These are phyloP conservation scores for Tulasnella calospora DNA, from an alignment of 768 basidiomycete genomes.

Conservation along the genomic window DNA sequence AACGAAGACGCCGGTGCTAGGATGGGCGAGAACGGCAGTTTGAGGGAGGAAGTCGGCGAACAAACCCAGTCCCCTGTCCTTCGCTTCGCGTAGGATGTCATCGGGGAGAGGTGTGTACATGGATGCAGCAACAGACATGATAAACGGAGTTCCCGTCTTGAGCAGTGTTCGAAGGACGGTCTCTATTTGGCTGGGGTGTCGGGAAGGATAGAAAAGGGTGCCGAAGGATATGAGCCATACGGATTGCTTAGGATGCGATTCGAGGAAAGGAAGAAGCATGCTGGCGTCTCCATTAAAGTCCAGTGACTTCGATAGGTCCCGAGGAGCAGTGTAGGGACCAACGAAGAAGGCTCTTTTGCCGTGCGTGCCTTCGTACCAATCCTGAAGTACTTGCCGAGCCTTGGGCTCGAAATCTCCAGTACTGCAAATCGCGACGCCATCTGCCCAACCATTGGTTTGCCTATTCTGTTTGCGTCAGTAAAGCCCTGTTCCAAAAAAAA, in stretches of 20 bases:
- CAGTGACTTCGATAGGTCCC: not conserved
- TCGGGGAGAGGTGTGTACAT: not conserved
- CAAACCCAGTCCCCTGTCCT: not conserved
- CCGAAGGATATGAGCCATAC: slow-evolving; percentile 15
- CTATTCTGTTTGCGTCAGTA: not conserved
- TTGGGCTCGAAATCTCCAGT: slow-evolving; percentile 4
- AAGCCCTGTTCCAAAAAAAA: not conserved
- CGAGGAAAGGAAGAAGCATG: slow-evolving; percentile 5
- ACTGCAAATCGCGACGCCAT: not conserved
- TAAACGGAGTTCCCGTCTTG: slow-evolving; percentile 9
- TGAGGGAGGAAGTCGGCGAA: slow-evolving; percentile 12
- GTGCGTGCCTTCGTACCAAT: slow-evolving; percentile 13
- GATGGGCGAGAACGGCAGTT: slow-evolving; percentile 5
- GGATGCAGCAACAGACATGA: not conserved
- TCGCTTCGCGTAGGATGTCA: not conserved
- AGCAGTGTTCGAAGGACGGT: not conserved
- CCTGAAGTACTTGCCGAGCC: not conserved
- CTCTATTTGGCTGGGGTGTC: slow-evolving; percentile 3
- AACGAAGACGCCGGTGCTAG: not conserved
- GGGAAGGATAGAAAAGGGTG: slow-evolving; percentile 12
- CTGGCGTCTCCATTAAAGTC: not conserved
- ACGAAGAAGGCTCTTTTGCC: slow-evolving; percentile 6
- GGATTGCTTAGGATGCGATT: slow-evolving; percentile 8
- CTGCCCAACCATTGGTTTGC: not conserved
- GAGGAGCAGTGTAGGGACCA: not conserved